These are phyloP conservation scores for Panicum hallii DNA, from an alignment of 202 grass and related monocot species.

Conservation along the genomic window DNA sequence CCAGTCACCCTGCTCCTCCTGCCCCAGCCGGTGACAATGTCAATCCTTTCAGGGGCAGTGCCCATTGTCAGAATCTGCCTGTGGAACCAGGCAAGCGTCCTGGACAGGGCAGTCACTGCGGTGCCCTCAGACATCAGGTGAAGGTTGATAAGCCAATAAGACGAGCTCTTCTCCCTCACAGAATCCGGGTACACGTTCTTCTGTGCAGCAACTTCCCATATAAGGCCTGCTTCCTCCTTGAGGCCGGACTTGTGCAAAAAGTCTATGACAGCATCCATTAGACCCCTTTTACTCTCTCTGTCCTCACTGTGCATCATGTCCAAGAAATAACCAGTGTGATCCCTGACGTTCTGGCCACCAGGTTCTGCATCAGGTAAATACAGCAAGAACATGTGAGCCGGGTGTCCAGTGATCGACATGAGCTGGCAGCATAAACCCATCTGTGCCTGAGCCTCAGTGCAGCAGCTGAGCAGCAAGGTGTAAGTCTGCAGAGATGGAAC, in stretches of 20 bases:
- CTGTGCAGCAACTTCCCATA: constrained; percentile 91
- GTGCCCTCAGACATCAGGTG: constrained; percentile 98
- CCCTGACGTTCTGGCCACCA: constrained; percentile 73
- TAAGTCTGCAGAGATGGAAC: constrained; percentile 94
- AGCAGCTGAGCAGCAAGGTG: constrained; percentile 90
- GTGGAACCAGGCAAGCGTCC: constrained; percentile 92
- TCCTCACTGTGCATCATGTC: constrained; percentile 97
- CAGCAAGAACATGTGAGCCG: constrained; percentile 83
- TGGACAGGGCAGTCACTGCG: constrained; percentile 77
- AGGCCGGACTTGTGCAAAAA: constrained; percentile 88
- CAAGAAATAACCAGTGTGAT: constrained; percentile 75
- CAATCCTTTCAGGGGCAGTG: constrained; percentile 63
- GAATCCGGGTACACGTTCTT: constrained; percentile 96
- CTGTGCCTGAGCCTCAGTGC: constrained; percentile 58
- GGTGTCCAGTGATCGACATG: constrained; percentile 92
- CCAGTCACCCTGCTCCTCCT: constrained; percentile 90
- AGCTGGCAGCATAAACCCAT: constrained; percentile 79
- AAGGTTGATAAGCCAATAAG: constrained; percentile 93
- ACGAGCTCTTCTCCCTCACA: constrained; percentile 70
- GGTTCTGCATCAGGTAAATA: constrained; percentile 89
- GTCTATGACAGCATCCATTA: constrained; percentile 91
- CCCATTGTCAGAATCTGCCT: constrained; percentile 70
- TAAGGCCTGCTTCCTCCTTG: constrained; percentile 93
- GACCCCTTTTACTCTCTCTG: constrained; percentile 87
- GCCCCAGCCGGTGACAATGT: constrained; percentile 97